phyloP scores from a whole-genome alignment of 2,329 filamentous ascomycete genomes.

The Mycosphaerella sp. region DNA sequence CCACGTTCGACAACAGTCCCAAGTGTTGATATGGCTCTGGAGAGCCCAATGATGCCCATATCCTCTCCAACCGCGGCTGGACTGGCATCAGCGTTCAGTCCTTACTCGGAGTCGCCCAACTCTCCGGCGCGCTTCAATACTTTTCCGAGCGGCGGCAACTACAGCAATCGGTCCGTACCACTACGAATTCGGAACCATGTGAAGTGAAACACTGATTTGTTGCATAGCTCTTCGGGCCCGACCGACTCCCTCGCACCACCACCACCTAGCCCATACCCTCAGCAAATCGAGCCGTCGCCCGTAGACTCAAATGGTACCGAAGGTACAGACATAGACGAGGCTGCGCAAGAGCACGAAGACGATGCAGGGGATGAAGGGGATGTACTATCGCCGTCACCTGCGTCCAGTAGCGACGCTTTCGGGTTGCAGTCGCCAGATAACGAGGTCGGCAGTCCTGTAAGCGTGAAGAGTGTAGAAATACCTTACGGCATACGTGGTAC shows the following conservation, averaged over 20 bases:
- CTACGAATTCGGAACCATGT: not conserved
- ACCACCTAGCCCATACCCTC: constrained; percentile 50
- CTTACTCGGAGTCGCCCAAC: constrained; percentile 47
- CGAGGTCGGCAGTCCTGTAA: constrained; percentile 31
- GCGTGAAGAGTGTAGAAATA: constrained; percentile 26
- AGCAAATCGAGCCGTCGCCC: constrained; percentile 69
- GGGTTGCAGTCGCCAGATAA: constrained; percentile 28
- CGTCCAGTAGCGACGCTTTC: constrained; percentile 12
- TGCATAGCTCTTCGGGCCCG: constrained; percentile 39
- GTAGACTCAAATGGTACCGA: constrained; percentile 81
- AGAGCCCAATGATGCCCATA: constrained; percentile 38
- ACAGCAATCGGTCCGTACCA: constrained; percentile 34
- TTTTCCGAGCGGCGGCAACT: constrained; percentile 32
- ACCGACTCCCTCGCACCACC: constrained; percentile 44
- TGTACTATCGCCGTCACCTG: constrained; percentile 23
- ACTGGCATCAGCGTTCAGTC: constrained; percentile 44
- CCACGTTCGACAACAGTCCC: not conserved
- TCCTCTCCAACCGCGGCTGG: constrained; percentile 35
- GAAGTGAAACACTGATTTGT: not conserved
- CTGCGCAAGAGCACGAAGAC: constrained; percentile 51
- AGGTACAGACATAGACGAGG: constrained; percentile 77
- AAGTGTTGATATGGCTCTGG: constrained; percentile 26
- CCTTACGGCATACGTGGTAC: constrained; percentile 23
- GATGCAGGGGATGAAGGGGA: not conserved
- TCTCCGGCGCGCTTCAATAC: constrained; percentile 43